These are phyloP conservation scores for Panaeolus cyanescens DNA, from an alignment of 768 basidiomycete species.

Conservation along the genomic window DNA sequence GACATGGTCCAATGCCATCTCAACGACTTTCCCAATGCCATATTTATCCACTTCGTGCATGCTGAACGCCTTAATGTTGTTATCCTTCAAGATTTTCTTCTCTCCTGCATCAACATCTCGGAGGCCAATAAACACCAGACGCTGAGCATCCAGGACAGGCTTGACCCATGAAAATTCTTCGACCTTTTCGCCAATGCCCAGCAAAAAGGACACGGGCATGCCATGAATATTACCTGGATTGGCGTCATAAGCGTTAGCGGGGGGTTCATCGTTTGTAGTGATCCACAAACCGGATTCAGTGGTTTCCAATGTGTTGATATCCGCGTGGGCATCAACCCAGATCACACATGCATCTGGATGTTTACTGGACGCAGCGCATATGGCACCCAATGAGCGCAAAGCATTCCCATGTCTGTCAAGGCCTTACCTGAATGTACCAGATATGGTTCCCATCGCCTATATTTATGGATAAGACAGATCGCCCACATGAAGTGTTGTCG, in stretches of 20 bases:
- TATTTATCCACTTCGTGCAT: slow-evolving; percentile 93
- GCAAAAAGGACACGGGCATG: slow-evolving; percentile 95
- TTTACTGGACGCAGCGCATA: slow-evolving; percentile 38
- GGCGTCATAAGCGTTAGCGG: slow-evolving; percentile 4
- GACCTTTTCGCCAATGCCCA: slow-evolving; percentile 51
- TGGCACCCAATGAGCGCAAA: background rate
- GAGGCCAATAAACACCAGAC: slow-evolving; percentile 95
- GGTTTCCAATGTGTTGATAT: slow-evolving; percentile 89
- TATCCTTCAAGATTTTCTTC: slow-evolving; percentile 79
- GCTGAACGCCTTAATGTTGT: slow-evolving; percentile 82
- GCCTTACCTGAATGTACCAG: slow-evolving; percentile 77
- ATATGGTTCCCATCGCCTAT: slow-evolving; percentile 89
- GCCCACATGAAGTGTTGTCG: background rate
- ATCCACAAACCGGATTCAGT: slow-evolving; percentile 65
- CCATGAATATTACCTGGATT: slow-evolving; percentile 90
- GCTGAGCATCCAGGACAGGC: slow-evolving; percentile 66
- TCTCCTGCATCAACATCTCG: slow-evolving; percentile 91
- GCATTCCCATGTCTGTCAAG: background rate
- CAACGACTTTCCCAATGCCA: slow-evolving; percentile 92
- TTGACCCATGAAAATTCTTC: slow-evolving; percentile 55
- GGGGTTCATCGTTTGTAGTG: background rate
- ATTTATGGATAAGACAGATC: slow-evolving; percentile 5
- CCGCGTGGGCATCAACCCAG: slow-evolving; percentile 97
- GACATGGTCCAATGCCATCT: slow-evolving; percentile 95
- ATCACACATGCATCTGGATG: slow-evolving; percentile 85